phyloP scores from a whole-genome alignment of 192 early-diverging fungal genomes.

The Coemansia reversa region DNA sequence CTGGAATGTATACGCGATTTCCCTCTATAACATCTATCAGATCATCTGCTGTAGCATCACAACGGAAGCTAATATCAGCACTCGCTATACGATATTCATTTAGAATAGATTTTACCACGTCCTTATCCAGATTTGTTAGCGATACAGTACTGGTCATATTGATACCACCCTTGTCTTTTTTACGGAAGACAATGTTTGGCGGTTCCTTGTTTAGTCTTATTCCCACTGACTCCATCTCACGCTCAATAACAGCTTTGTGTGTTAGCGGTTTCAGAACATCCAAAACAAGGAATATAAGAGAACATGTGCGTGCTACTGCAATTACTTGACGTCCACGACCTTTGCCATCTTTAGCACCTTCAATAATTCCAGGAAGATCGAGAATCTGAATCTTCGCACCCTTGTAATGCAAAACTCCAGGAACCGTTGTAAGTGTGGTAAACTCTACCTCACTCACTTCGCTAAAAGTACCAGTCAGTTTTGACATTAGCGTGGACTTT shows the following conservation, averaged over 20 bases:
- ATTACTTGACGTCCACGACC: constrained; percentile 96
- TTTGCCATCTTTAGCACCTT: constrained; percentile 99
- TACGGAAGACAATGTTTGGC: constrained; percentile 91
- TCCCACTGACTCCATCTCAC: constrained; percentile 95
- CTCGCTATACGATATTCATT: constrained; percentile 96
- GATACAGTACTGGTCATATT: constrained; percentile 91
- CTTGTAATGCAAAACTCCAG: constrained; percentile 94
- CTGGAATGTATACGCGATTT: constrained; percentile 92
- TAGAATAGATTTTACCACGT: constrained; percentile 90
- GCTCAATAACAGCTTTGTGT: constrained; percentile 93
- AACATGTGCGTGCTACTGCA: constrained; percentile 96
- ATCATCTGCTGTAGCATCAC: constrained; percentile 92
- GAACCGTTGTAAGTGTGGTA: constrained; percentile 98
- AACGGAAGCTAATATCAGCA: constrained; percentile 92
- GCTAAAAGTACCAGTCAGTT: constrained; percentile 93
- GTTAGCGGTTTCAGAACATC: constrained; percentile 97
- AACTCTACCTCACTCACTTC: constrained; percentile 98
- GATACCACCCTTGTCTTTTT: constrained; percentile 99
- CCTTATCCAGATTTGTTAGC: constrained; percentile 82
- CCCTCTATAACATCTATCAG: constrained; percentile 98
- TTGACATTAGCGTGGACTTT: constrained; percentile 97
- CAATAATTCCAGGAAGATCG: constrained; percentile 97
- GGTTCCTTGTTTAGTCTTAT: constrained; percentile 97
- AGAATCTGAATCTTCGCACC: constrained; percentile 99
- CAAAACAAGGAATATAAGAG: constrained; percentile 92